Percentiles rank a stretch among this genome's conserved stretches.
Evolutionary conservation across 768 basidiomycete species (phyloP).

Genomic region (Tricholomella constricta): DNA sequence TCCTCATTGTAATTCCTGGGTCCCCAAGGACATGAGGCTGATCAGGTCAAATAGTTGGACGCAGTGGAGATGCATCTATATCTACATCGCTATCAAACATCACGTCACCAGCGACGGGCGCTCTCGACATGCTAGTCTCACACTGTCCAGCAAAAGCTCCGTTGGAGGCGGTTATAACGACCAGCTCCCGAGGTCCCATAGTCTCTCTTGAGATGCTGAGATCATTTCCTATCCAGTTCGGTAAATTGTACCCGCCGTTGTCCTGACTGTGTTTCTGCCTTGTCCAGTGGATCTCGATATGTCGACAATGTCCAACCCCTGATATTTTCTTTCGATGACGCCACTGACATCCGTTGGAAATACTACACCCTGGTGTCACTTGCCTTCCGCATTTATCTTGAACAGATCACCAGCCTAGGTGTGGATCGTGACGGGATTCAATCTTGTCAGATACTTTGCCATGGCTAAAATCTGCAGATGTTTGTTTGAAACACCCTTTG

Average conservation of each 20-base stretch:
- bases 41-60: slow-evolving; percentile 8
- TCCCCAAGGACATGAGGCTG: slow-evolving; percentile 8
- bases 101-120: slow-evolving; percentile 23
- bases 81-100: slow-evolving; percentile 20
- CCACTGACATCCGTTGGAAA: slow-evolving; percentile 8
- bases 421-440: slow-evolving; percentile 7
- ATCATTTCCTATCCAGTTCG: slow-evolving; percentile 8
- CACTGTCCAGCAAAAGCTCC: slow-evolving; percentile 7
- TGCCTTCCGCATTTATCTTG: slow-evolving; percentile 8
- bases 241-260: background rate
- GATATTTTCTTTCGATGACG: slow-evolving; percentile 12
- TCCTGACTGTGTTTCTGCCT: slow-evolving; percentile 2
- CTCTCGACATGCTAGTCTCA: slow-evolving; percentile 11
- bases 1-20: slow-evolving; percentile 2
- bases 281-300: slow-evolving; percentile 5
- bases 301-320: slow-evolving; percentile 6
- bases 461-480: slow-evolving; percentile 5
- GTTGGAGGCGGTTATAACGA: slow-evolving; percentile 17
- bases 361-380: slow-evolving; percentile 1
- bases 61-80: slow-evolving; percentile 7
- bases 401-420: slow-evolving; percentile 9
- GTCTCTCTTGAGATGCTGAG: slow-evolving; percentile 3
- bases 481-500: slow-evolving; percentile 14
- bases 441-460: slow-evolving; percentile 11
- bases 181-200: slow-evolving; percentile 6